These are phyloP conservation scores for Trichosporon coremiiforme DNA, from an alignment of 1,284 basidiomycete species.

Conservation along the genomic window DNA sequence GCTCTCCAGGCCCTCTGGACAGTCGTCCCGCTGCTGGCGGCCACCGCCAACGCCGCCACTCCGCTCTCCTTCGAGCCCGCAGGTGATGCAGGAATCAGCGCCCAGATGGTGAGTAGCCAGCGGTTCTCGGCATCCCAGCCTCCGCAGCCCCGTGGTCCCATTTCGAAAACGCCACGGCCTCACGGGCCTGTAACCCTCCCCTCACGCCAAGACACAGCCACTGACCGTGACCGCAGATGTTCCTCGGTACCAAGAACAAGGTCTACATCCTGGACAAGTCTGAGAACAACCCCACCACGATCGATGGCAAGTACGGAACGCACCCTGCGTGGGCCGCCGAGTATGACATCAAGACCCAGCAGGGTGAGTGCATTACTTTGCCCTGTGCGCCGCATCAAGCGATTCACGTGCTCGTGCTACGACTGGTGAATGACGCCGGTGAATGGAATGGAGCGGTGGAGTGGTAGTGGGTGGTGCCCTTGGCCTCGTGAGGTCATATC, in stretches of 20 bases:
- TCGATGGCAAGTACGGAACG: conserved; percentile 56
- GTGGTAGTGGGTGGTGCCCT: neutral
- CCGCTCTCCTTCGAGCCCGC: conserved; percentile 48
- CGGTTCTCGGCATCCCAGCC: neutral
- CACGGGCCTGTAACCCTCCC: neutral
- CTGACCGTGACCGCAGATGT: conserved; percentile 48
- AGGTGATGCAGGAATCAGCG: conserved; percentile 53
- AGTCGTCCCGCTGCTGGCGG: conserved; percentile 27
- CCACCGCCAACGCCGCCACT: conserved; percentile 24
- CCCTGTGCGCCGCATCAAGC: neutral
- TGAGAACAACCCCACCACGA: conserved; percentile 62
- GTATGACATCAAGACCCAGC: conserved; percentile 58
- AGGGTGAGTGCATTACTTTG: conserved; percentile 36
- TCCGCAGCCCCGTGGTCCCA: conserved; percentile 3
- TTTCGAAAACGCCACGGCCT: conserved; percentile 10
- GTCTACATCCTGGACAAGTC: conserved; percentile 60
- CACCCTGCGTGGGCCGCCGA: conserved; percentile 58
- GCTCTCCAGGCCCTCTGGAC: conserved; percentile 23
- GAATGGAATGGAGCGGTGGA: neutral
- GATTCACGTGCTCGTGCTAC: conserved; percentile 6
- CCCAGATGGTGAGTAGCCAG: conserved; percentile 52
- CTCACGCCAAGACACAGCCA: conserved; percentile 19
- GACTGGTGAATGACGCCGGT: neutral
- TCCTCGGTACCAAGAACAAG: conserved; percentile 58
- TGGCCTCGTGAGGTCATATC: conserved; percentile 16